These are phyloP conservation scores for Pestalotiopsis sp. DNA, from an alignment of 2,329 filamentous ascomycete genomes.

Conservation along the genomic window DNA sequence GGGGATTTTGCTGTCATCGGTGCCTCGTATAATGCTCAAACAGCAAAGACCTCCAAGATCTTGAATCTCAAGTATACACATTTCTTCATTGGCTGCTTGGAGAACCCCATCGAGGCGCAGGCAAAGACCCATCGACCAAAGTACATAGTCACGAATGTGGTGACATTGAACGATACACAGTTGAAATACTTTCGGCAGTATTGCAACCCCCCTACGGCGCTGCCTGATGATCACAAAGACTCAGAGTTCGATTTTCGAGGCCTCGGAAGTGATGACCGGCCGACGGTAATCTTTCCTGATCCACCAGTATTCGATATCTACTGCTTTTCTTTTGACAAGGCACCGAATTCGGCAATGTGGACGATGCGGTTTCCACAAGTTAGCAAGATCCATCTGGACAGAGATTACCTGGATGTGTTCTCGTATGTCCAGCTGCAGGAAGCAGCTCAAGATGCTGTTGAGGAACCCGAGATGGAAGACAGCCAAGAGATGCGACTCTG, in stretches of 20 bases:
- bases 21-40: conserved; percentile 68
- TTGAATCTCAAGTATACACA: conserved; percentile 72
- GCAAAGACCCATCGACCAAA: conserved; percentile 54
- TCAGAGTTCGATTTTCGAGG: conserved; percentile 52
- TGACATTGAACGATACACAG: conserved; percentile 56
- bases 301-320: conserved; percentile 81
- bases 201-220: conserved; percentile 46
- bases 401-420: conserved; percentile 68
- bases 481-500: conserved; percentile 64
- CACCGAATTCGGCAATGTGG: conserved; percentile 69
- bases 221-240: conserved; percentile 36
- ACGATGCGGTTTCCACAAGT: conserved; percentile 77
- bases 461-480: conserved; percentile 51
- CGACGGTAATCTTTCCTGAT: conserved; percentile 62
- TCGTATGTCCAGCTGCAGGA: conserved; percentile 71
- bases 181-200: conserved; percentile 53
- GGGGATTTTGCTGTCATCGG: conserved; percentile 83
- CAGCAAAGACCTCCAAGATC: conserved; percentile 58
- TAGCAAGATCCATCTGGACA: conserved; percentile 77
- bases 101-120: conserved; percentile 64
- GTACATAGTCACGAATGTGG: conserved; percentile 69
- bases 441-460: conserved; percentile 61
- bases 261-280: conserved; percentile 41
- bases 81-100: conserved; percentile 77
- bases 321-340: conserved; percentile 78